Conservation (phyloP, 23 red algal species). For the Gracilariopsis chorda region DNA sequence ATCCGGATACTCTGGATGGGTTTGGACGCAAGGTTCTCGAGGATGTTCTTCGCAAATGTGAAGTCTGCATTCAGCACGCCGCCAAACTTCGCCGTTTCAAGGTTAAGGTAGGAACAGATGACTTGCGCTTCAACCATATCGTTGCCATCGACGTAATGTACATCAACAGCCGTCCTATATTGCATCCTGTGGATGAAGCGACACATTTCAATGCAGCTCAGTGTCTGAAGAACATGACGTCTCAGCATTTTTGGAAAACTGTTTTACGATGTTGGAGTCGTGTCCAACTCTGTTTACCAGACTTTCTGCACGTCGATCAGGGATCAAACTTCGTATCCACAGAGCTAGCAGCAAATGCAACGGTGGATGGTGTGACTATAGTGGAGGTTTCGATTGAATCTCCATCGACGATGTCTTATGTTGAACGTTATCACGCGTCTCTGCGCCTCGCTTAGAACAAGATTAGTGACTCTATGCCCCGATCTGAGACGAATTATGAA, state of each 20-base stretch:
- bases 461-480: background rate
- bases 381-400: background rate
- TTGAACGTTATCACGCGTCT: conserved; percentile 1
- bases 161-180: conserved; percentile 8
- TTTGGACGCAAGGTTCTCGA: background rate
- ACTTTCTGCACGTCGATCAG: conserved; percentile 7
- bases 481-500: background rate
- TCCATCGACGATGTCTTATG: background rate
- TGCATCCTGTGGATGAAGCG: conserved; percentile 21
- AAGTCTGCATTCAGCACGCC: background rate
- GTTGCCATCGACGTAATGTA: background rate
- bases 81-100: conserved; percentile 19
- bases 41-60: background rate
- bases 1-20: background rate
- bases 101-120: conserved; percentile 12
- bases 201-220: conserved; percentile 18
- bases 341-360: background rate
- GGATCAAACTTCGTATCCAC: conserved; percentile 9
- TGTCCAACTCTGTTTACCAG: background rate
- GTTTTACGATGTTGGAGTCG: background rate
- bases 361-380: background rate
- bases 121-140: background rate
- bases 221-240: conserved; percentile 1
- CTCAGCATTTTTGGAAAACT: background rate
- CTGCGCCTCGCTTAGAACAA: background rate